Base-by-base conservation (phyloP, 2,329 filamentous ascomycete genomes). In the Ceratocystis smalleyi region DNA sequence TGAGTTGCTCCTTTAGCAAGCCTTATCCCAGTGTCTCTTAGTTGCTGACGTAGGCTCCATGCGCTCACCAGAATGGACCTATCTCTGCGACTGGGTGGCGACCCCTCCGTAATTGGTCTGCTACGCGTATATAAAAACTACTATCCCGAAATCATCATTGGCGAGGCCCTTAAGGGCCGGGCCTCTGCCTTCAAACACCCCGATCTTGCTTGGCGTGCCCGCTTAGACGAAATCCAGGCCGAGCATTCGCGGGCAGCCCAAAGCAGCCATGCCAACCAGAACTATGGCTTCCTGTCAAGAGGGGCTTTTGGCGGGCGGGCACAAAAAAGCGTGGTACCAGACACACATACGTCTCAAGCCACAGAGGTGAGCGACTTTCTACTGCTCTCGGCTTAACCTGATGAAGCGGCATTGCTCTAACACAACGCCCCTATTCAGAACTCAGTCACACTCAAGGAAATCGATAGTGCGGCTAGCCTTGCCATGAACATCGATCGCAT, bases 121-220 rank as follows among this genome's bases (percentile, higher is more conserved):
- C 76, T 95, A 61, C 82, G 87, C 64, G 83, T 92, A n/a, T 95
- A 86, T 76, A 94, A 94, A 71, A 89, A 92, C 72, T 95, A 92
- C 73, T 95, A 92, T 70, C 89, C 90, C 0, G 89, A 95, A 72
- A 89, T 95, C 64, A 89, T 95, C 66, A 81, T 92, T 15, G 88
- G 86, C 24, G 86, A 87, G 68, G 77, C 82, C 3, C 81, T 83
- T 35, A 77, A 78, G 63, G 83, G 83, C 45, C 80, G 81, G 66
- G 83, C 83, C 0, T 81, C 82, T 3, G 78, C 82, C 0, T 86
- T 86, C 68, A 72, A 86, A 78, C 86, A 89, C 70, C 88, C 88
- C n/a, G 86, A 92, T 71, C 76, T 77, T 2, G 82, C 87, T 74
- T 95, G 90, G 90, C 80, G 83, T 63, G 77, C 79, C 64, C 83